Base-by-base conservation (phyloP, 768 basidiomycete genomes). In the Epithele typhae region DNA sequence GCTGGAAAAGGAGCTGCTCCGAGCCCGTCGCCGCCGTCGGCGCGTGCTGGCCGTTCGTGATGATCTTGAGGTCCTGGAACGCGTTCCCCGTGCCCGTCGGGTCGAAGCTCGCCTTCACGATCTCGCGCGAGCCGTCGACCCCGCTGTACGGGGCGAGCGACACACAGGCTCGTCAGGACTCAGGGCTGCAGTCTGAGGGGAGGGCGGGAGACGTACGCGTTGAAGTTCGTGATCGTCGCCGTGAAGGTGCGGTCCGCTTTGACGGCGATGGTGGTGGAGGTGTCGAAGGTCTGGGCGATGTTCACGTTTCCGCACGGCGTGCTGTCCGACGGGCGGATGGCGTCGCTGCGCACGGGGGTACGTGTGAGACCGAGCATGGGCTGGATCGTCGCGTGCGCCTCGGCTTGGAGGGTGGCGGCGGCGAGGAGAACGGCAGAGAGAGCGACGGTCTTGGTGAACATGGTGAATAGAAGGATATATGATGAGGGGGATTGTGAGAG, bases 71-170 rank as follows among this genome's bases (percentile, higher is more conserved):
- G 9, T 71, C 71, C 4, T 49, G 40, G 46, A 68, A 64, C 25
- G 35, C 57, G 32, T 52, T 57, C 25, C 65, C 64, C 6, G 57
- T 59, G 34, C 61, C 68, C 21, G 72, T 68, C 12, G 70, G 54
- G 55, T 78, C 75, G 24, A 79, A 70, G 36, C 66, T 52, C 10
- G 30, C 32, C n/a, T 71, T 68, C 1, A 65, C 63, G 42, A 81
- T 65, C 41, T 69, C 56, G 10, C 71, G 68, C 2, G 77, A 78
- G 18, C 78, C 78, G 59, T 78, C 77, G 15, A 40, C 36, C 14
- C 72, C 72, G 45, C 73, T 74, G 22, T 30, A 30, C 14, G 27
- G 8, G n/a, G n/a, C n/a, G n/a, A n/a, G n/a, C n/a, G n/a, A n/a
- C n/a, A n/a, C n/a, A n/a, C 27, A 7, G 14, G 14, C 8, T 30